phyloP scores from a whole-genome alignment of 2,329 filamentous ascomycete species.

The Orbilia blumenaviensis region DNA sequence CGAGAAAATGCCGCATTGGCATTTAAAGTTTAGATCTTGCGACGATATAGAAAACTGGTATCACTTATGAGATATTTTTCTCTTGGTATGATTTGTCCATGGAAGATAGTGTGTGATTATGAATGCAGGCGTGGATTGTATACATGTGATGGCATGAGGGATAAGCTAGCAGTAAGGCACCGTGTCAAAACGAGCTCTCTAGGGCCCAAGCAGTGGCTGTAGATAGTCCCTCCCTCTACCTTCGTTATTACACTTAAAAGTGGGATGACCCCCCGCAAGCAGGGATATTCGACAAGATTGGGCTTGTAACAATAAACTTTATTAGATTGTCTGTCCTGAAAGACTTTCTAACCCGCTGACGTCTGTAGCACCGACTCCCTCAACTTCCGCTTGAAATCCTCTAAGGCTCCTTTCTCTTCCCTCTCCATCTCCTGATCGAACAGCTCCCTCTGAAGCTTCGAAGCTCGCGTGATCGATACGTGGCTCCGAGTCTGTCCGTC shows the following conservation, averaged over 20 bases:
- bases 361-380: slow-evolving; percentile 49
- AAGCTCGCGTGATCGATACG: slow-evolving; percentile 36
- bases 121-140: neutral
- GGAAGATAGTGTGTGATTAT: neutral
- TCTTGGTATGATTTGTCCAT: neutral
- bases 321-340: too few species aligned
- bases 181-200: neutral
- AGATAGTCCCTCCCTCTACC: neutral
- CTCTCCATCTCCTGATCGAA: slow-evolving; percentile 52
- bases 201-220: neutral
- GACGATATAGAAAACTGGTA: too few species aligned
- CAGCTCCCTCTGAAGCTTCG: slow-evolving; percentile 31
- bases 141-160: slow-evolving; percentile 11
- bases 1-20: slow-evolving; percentile 51
- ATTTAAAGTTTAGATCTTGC: neutral
- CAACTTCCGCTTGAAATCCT: slow-evolving; percentile 51
- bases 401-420: slow-evolving; percentile 46
- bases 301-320: neutral
- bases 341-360: neutral
- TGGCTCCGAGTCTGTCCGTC: slow-evolving; percentile 26
- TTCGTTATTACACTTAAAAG: neutral
- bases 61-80: too few species aligned
- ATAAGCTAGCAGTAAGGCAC: slow-evolving; percentile 33
- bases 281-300: neutral
- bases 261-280: neutral